phyloP scores from a whole-genome alignment of 2,329 filamentous ascomycete genomes.

The Fusarium siculi region DNA sequence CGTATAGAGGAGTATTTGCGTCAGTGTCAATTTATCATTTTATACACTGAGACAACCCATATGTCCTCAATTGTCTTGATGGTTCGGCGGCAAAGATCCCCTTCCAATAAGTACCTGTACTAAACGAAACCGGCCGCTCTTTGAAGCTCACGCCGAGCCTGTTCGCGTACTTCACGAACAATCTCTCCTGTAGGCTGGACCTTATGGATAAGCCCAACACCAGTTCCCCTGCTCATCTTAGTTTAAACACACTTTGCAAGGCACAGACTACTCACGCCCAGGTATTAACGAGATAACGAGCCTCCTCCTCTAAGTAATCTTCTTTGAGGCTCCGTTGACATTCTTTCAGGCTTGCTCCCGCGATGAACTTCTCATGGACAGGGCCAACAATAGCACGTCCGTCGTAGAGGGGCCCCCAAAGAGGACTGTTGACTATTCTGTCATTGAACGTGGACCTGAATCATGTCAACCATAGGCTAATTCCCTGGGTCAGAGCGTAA shows the following conservation, averaged over 20 bases:
- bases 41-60: slow-evolving; percentile 12
- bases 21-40: slow-evolving; percentile 15
- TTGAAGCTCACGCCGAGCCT: slow-evolving; percentile 49
- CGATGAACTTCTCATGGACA: slow-evolving; percentile 53
- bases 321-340: slow-evolving; percentile 53
- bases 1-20: slow-evolving; percentile 35
- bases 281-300: slow-evolving; percentile 47
- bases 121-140: slow-evolving; percentile 40
- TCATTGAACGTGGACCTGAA: slow-evolving; percentile 56
- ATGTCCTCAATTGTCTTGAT: slow-evolving; percentile 29
- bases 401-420: slow-evolving; percentile 58
- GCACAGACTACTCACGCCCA: slow-evolving; percentile 50
- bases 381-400: slow-evolving; percentile 55
- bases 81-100: not conserved
- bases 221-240: slow-evolving; percentile 51
- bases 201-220: slow-evolving; percentile 57
- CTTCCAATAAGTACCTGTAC: not conserved
- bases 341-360: slow-evolving; percentile 55
- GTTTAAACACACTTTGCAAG: not conserved
- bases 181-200: slow-evolving; percentile 55
- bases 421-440: slow-evolving; percentile 48
- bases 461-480: not conserved
- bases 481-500: not conserved
- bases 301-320: slow-evolving; percentile 50
- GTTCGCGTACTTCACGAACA: slow-evolving; percentile 54